Base-by-base conservation (phyloP, 2,329 filamentous ascomycete species). In the Coleophoma eucalyptorum region DNA sequence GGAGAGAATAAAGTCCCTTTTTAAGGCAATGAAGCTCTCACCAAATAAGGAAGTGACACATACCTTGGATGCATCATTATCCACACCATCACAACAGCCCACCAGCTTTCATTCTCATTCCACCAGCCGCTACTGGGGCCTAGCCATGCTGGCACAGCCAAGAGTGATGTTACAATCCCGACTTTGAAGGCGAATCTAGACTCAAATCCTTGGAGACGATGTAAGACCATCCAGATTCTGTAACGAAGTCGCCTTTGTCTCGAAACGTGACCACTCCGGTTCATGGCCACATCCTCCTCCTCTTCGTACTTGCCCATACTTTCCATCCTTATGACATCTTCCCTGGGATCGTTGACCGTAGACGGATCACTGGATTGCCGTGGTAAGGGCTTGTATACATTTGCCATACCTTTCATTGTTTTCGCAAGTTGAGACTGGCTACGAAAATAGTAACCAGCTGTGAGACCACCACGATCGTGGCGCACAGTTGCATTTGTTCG, bases 181-280 rank as follows among this genome's bases (percentile, higher is more conserved):
- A 79, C 77, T 60, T 83, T 83, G 42, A 83, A 68, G 11, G 79
- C 79, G 57, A 81, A 83, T 41, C 74, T 72, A 43, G 75, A 76
- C 57, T 83, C 80, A 45, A 81, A 82, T 0, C 79, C 79, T 55
- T 83, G 80, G 1, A 82, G 56, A 7, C 74, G 70, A 54, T 80
- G 77, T 10, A 82, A 57, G 1, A 74, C 55, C 5, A 62, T 62
- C 80, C 80, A 83, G 3, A 76, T 56, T 46, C 62, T 70, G 57
- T 76, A 77, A 8, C 78, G 66, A 1, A 75, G 52, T 31, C 64
- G 70, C 42, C 67, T 69, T 49, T 67, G 64, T 50, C 66, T 70
- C 0, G 68, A 65, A 1, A 59, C 61, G 5, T 70, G 59, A 35
- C 67, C 69, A 21, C 68, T 69, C 5, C 66, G 64, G 40, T 71